These are phyloP conservation scores for Phaeosphaeria sp. DNA, from an alignment of 2,329 filamentous ascomycete genomes.

Conservation along the genomic window DNA sequence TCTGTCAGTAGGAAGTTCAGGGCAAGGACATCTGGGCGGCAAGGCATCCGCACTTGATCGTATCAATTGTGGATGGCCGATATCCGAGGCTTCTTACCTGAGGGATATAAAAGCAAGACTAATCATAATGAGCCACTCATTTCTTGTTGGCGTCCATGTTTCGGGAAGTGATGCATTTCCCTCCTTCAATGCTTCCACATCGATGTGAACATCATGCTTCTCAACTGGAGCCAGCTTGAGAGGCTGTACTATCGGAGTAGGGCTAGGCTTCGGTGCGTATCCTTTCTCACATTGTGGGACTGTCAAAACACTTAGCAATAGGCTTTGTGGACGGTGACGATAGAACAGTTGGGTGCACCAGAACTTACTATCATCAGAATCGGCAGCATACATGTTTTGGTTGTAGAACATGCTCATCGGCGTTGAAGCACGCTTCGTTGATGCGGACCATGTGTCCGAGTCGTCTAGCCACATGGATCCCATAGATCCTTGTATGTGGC, in stretches of 20 bases:
- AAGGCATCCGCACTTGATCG: no score
- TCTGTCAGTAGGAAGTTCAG: no score
- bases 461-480: neutral
- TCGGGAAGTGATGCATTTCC: neutral
- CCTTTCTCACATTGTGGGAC: no score
- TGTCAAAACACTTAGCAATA: no score
- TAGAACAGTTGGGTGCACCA: no score
- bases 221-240: neutral
- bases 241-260: neutral
- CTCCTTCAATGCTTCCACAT: slow-evolving; percentile 21
- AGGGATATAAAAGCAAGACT: slow-evolving; percentile 35
- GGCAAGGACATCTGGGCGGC: neutral
- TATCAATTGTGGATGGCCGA: no score
- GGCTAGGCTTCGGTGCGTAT: neutral
- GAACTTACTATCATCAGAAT: neutral
- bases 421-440: neutral
- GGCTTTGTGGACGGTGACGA: no score
- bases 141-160: slow-evolving; percentile 21
- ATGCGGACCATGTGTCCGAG: neutral
- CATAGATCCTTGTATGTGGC: neutral
- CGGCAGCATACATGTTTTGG: neutral
- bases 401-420: neutral
- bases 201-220: neutral
- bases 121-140: slow-evolving; percentile 35
- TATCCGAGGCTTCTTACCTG: neutral